phyloP scores from a whole-genome alignment of 2,329 filamentous ascomycete genomes.

The Cladosporium colombiae region DNA sequence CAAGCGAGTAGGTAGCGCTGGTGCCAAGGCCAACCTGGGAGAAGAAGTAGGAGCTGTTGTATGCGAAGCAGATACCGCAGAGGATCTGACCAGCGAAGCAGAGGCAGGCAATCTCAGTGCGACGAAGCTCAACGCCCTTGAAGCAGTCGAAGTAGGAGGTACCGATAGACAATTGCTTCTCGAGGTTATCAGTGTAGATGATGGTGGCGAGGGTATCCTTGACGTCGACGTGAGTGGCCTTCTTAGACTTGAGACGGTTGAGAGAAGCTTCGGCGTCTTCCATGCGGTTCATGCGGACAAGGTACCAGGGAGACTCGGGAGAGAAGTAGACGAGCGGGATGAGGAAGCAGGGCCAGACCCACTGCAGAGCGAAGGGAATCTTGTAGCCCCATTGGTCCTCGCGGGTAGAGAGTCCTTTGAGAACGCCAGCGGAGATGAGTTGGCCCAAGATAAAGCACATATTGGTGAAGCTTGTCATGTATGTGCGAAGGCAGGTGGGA shows the following conservation, averaged over 20 bases:
- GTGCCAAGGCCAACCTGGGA: conserved; percentile 41
- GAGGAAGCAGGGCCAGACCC: conserved; percentile 47
- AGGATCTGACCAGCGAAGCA: conserved; percentile 42
- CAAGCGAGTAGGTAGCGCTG: conserved; percentile 39
- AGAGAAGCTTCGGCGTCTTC: conserved; percentile 32
- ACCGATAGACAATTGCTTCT: conserved; percentile 34
- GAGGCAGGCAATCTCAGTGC: conserved; percentile 44
- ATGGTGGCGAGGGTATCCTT: conserved; percentile 42
- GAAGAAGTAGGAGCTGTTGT: conserved; percentile 42
- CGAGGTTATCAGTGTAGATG: conserved; percentile 39
- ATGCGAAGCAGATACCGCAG: conserved; percentile 37
- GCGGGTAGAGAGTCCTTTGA: conserved; percentile 28
- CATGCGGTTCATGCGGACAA: conserved; percentile 30
- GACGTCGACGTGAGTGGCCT: conserved; percentile 21
- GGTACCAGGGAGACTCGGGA: conserved; percentile 36
- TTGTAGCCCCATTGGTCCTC: conserved; percentile 28
- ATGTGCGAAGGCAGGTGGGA: conserved; percentile 33
- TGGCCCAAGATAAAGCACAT: conserved; percentile 47
- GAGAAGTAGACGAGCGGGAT: conserved; percentile 33
- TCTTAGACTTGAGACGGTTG: conserved; percentile 31
- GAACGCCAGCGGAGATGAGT: conserved; percentile 40
- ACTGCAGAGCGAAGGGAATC: conserved; percentile 49
- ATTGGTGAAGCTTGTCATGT: conserved; percentile 40
- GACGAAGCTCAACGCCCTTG: conserved; percentile 46
- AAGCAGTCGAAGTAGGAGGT: conserved; percentile 42